phyloP scores from a whole-genome alignment of 495 filamentous ascomycete genomes.

The Paragyromitra xinjiangensis region DNA sequence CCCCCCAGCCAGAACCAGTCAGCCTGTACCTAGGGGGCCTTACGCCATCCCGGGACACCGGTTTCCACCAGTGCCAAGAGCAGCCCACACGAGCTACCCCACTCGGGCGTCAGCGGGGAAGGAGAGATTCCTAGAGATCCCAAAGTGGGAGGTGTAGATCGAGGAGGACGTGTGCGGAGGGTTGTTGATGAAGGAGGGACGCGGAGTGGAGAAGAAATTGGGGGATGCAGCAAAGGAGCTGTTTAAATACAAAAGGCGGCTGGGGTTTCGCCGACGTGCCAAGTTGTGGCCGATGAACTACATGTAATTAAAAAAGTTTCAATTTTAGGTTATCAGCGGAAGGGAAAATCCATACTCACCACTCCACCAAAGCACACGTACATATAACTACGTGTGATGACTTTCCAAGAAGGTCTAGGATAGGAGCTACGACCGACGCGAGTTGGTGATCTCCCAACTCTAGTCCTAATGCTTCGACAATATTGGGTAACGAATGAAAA shows the following conservation, averaged over 20 bases:
- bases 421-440: background rate
- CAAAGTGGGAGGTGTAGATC: background rate
- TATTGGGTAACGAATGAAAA: background rate
- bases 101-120: background rate
- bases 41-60: background rate
- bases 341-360: too few relatives aligned
- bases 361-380: too few relatives aligned
- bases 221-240: too few relatives aligned
- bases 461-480: background rate
- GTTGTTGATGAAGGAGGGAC: too few relatives aligned
- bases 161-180: background rate
- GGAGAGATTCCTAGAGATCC: background rate
- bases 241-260: too few relatives aligned
- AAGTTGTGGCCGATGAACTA: too few relatives aligned
- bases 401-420: too few relatives aligned
- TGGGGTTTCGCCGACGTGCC: too few relatives aligned
- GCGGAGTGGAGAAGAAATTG: background rate
- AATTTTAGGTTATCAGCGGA: too few relatives aligned
- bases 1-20: conserved; percentile 1
- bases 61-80: background rate
- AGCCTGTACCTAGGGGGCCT: conserved; percentile 1
- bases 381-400: too few relatives aligned
- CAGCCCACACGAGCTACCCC: background rate
- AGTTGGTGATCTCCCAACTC: background rate
- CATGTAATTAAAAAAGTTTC: too few relatives aligned